Percentiles rank a stretch among this genome's conserved stretches.
Conservation (phyloP, 768 basidiomycete genomes). For the Fibroporia radiculosa region DNA sequence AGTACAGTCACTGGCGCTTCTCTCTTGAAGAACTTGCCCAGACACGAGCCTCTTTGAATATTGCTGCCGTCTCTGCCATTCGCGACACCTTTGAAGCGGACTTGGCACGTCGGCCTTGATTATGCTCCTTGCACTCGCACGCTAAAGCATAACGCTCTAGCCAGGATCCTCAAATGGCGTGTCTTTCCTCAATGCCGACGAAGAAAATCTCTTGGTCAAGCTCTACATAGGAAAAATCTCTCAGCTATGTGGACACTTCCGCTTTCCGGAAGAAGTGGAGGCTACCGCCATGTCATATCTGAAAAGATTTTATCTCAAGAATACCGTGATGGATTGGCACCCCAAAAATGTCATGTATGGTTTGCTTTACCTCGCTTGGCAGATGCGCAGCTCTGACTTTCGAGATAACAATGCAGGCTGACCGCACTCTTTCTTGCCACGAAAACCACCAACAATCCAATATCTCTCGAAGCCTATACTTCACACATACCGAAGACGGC, state of each 20-base stretch:
- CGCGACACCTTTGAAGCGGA: slow-evolving; percentile 71
- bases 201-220: slow-evolving; percentile 84
- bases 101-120: slow-evolving; percentile 45
- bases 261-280: slow-evolving; percentile 88
- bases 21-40: slow-evolving; percentile 56
- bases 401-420: slow-evolving; percentile 47
- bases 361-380: not conserved
- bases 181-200: slow-evolving; percentile 69
- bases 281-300: slow-evolving; percentile 88
- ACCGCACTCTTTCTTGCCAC: slow-evolving; percentile 92
- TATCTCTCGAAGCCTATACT: slow-evolving; percentile 81
- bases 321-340: slow-evolving; percentile 99
- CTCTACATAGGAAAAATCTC: slow-evolving; percentile 85
- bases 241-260: slow-evolving; percentile 76
- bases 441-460: slow-evolving; percentile 94
- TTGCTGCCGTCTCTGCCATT: slow-evolving; percentile 70
- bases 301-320: slow-evolving; percentile 95
- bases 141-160: slow-evolving; percentile 23
- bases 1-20: slow-evolving; percentile 86
- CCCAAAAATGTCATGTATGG: slow-evolving; percentile 96
- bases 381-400: slow-evolving; percentile 4
- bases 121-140: slow-evolving; percentile 7
- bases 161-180: slow-evolving; percentile 67
- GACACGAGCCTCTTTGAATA: slow-evolving; percentile 63
- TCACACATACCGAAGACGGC: slow-evolving; percentile 75